Evolutionary conservation across 2,329 filamentous ascomycete genomes (phyloP).

Genomic region (Coniochaeta sp.): DNA sequence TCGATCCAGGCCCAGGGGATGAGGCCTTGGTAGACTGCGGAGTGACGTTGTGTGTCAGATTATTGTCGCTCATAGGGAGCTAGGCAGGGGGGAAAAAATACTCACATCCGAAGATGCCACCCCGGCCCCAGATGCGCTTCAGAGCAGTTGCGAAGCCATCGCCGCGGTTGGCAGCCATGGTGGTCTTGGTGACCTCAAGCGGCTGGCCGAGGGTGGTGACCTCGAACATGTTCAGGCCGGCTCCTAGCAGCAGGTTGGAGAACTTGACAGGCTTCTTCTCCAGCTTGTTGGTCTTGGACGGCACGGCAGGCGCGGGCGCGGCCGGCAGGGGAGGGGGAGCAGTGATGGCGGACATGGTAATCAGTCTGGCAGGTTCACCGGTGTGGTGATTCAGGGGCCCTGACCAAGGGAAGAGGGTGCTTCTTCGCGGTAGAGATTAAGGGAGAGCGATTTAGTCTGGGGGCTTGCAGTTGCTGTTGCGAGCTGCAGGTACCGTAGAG

Average conservation of each 20-base stretch:
- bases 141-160: constrained; percentile 81
- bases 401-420: constrained; percentile 96
- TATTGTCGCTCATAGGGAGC: constrained; percentile 13
- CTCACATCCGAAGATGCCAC: constrained; percentile 91
- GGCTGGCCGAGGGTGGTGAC: constrained; percentile 64
- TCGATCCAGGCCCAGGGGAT: constrained; percentile 99
- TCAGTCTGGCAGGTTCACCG: neutral
- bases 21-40: constrained; percentile 92
- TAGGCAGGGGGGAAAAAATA: neutral
- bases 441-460: neutral
- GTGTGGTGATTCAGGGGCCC: constrained; percentile 52
- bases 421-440: constrained; percentile 58
- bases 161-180: constrained; percentile 93
- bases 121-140: constrained; percentile 83
- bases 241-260: constrained; percentile 93
- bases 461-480: neutral
- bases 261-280: constrained; percentile 99
- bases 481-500: neutral
- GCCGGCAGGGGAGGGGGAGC: constrained; percentile 42
- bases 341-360: constrained; percentile 52
- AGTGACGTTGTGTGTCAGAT: neutral
- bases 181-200: constrained; percentile 98
- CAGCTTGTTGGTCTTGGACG: constrained; percentile 35
- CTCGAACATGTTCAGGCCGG: constrained; percentile 95
- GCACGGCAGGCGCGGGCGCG: constrained; percentile 28